Evolutionary conservation across 306 rosid species (phyloP).

Genomic region (Hippophae tibetana): DNA sequence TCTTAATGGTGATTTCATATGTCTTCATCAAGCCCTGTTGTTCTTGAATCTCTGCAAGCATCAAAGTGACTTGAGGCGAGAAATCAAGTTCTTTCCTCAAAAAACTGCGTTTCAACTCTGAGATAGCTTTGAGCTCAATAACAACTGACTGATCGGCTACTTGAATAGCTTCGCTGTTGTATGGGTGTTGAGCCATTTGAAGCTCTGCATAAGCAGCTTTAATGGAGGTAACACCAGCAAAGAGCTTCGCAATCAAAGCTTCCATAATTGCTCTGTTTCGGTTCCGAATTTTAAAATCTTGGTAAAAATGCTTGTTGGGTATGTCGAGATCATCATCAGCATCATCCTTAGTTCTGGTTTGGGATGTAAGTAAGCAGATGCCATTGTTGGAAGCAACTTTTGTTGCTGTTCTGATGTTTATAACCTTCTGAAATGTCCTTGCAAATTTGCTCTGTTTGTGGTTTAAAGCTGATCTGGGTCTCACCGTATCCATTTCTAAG

Average conservation of each 20-base stretch:
- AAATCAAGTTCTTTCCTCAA: conserved; percentile 63
- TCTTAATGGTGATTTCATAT: conserved; percentile 65
- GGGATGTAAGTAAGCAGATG: conserved; percentile 54
- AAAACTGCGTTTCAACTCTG: conserved; percentile 64
- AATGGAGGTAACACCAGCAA: conserved; percentile 76
- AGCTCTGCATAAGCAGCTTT: conserved; percentile 92
- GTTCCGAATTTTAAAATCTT: conserved; percentile 33
- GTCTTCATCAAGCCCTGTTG: conserved; percentile 84
- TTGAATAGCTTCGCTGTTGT: conserved; percentile 66
- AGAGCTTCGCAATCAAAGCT: conserved; percentile 77
- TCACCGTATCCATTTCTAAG: conserved; percentile 50
- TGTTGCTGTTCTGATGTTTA: conserved; percentile 50
- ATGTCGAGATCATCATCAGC: conserved; percentile 19
- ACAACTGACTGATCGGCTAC: conserved; percentile 78
- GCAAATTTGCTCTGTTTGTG: conserved; percentile 39
- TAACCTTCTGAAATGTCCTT: conserved; percentile 52
- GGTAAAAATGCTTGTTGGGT: conserved; percentile 12
- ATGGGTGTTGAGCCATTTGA: conserved; percentile 92
- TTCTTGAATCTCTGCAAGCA: conserved; percentile 95
- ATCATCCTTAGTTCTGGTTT: conserved; percentile 42
- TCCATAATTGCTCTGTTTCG: conserved; percentile 64
- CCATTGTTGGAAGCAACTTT: conserved; percentile 66
- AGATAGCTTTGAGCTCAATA: conserved; percentile 57
- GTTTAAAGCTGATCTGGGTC: conserved; percentile 52
- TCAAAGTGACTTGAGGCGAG: conserved; percentile 77